Base-by-base conservation (phyloP, 257 asterid genomes). In the Scutellaria barbata region DNA sequence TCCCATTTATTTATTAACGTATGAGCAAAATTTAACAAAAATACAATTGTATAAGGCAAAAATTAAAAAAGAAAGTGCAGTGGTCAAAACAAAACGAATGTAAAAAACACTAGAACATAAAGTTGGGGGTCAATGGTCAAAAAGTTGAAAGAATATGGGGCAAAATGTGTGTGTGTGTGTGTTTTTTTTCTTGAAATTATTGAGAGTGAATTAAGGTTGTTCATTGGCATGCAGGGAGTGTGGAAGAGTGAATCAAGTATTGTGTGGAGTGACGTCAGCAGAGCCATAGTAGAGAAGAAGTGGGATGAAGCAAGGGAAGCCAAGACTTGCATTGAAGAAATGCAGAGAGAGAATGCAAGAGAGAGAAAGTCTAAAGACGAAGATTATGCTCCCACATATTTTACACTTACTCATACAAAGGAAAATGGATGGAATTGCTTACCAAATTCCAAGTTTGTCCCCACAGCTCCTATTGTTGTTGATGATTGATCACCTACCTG, bases 241-340 rank as follows among this genome's bases (percentile, higher is more conserved):
- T 37, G 33, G 42, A 48, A 68, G 45, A 82, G 76, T 20, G 98
- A 92, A 72, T 90, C 98, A 17, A 18, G 91, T 8, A 67, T 85
- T 2, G 93, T 88, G 10, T 92, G 97, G 98, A 82, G 74, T 1
- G 88, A 87, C 39, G 87, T 90, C 67, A 87, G 85, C 81, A 61
- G 69, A 68, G 83, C 85, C 18, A 90, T 92, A 30, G 65, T 88
- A 11, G 69, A 76, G 43, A 87, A 78, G 71, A 77, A 70, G 43
- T 90, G 97, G 98, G 93, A 86, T 0, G 77, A 82, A 72, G 97
- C 96, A 37, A 83, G 82, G 30, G 88, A 88, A 74, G 80, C 79
- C 6, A 92, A 92, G 82, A 83, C 66, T 14, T n/a, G 25, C 41
- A 52, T 90, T 11, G 98, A 92, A 77, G 92, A 69, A 56, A 82